phyloP scores from a whole-genome alignment of 2,329 filamentous ascomycete species.

The Aspergillus novoparasiticus region DNA sequence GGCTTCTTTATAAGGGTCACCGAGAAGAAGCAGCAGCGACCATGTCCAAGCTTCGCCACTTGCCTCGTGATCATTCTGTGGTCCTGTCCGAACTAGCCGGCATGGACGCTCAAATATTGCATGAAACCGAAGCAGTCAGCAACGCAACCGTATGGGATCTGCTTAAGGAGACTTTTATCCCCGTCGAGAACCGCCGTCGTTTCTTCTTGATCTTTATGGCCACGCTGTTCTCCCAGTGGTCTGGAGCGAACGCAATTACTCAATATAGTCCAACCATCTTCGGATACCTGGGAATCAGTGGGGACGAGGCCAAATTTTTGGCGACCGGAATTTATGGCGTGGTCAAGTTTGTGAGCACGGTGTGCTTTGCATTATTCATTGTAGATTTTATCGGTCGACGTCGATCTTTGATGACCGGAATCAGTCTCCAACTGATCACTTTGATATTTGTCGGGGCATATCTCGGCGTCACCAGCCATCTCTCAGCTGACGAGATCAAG shows the following conservation, averaged over 20 bases:
- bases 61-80: constrained; percentile 41
- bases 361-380: constrained; percentile 49
- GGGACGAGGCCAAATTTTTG: constrained; percentile 39
- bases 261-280: constrained; percentile 48
- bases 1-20: constrained; percentile 20
- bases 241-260: constrained; percentile 46
- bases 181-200: constrained; percentile 43
- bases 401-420: constrained; percentile 41
- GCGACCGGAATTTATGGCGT: constrained; percentile 48
- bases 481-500: constrained; percentile 22
- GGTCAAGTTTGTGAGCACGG: constrained; percentile 46
- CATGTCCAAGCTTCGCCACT: constrained; percentile 30
- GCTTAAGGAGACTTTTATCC: constrained; percentile 40
- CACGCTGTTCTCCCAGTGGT: constrained; percentile 48
- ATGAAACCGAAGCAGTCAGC: constrained; percentile 38
- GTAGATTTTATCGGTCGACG: constrained; percentile 49
- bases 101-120: constrained; percentile 35
- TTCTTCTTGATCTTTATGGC: constrained; percentile 39
- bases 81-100: constrained; percentile 26
- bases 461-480: constrained; percentile 34
- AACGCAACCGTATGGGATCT: constrained; percentile 35
- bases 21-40: constrained; percentile 22
- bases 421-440: constrained; percentile 43
- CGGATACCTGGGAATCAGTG: constrained; percentile 39
- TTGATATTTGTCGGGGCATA: constrained; percentile 47